These are phyloP conservation scores for Trichoderma gamsii DNA, from an alignment of 495 filamentous ascomycete species.

Conservation along the genomic window DNA sequence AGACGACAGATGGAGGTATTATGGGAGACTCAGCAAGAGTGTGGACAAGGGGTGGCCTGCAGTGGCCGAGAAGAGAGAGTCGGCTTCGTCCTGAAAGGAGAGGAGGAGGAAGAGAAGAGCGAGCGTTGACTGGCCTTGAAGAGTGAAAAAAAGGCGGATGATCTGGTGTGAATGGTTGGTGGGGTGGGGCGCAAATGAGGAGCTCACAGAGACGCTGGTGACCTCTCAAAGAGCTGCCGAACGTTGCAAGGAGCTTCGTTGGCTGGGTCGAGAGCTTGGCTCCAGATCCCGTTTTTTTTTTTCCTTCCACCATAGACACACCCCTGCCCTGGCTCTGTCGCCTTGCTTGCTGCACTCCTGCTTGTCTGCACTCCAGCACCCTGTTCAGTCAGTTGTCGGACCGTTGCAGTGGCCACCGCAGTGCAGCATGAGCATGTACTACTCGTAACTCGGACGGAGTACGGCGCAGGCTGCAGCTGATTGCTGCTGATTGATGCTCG, in stretches of 20 bases:
- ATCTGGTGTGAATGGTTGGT: constrained; percentile 14
- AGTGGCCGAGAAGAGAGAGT: background rate
- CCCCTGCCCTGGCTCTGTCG: background rate
- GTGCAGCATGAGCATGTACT: background rate
- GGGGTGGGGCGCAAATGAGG: constrained; percentile 11
- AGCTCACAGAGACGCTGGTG: constrained; percentile 9
- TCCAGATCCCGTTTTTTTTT: constrained; percentile 12
- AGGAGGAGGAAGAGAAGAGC: background rate
- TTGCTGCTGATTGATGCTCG: background rate
- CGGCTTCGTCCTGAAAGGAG: background rate
- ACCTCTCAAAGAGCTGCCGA: constrained; percentile 7
- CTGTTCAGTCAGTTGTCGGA: constrained; percentile 6
- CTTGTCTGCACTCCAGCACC: constrained; percentile 7
- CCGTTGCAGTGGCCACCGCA: constrained; percentile 6
- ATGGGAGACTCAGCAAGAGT: constrained; percentile 28
- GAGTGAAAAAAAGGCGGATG: constrained; percentile 11
- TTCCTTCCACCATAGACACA: background rate
- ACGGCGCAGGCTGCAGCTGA: background rate
- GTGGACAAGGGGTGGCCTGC: constrained; percentile 4
- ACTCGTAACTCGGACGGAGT: background rate
- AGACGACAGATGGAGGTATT: constrained; percentile 15
- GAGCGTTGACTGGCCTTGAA: background rate
- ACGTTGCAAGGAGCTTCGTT: constrained; percentile 7
- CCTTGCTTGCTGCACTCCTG: constrained; percentile 12
- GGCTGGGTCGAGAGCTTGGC: constrained; percentile 8